Conservation (phyloP, 148 eudicot species). For the Pharnaceum exiguum region DNA sequence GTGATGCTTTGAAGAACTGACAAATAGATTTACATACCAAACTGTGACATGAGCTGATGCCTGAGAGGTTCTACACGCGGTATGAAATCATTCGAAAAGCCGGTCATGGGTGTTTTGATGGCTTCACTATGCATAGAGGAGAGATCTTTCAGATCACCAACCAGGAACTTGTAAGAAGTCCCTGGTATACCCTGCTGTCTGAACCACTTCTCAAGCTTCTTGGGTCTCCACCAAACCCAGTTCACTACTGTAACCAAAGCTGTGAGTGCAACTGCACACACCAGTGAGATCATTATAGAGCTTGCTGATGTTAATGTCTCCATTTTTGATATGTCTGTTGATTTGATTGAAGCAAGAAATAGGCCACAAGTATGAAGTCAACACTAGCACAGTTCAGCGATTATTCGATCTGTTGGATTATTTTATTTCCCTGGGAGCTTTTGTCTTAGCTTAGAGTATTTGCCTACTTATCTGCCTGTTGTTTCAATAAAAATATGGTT, state of each 20-base stretch:
- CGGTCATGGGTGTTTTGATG: not conserved
- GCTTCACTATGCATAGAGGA: constrained; percentile 2
- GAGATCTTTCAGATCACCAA: constrained; percentile 12
- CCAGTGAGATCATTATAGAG: not conserved
- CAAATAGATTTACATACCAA: constrained; percentile 1
- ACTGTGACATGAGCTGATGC: not conserved
- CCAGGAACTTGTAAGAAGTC: constrained; percentile 5
- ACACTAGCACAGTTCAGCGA: no score
- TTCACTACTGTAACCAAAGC: not conserved
- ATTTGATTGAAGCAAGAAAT: no score
- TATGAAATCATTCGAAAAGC: constrained; percentile 2
- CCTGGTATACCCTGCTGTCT: constrained; percentile 11
- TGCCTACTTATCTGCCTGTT: no score
- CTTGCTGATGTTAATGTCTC: not conserved
- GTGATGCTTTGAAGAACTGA: not conserved
- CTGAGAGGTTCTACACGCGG: constrained; percentile 11
- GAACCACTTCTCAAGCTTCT: constrained; percentile 16
- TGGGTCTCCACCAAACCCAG: constrained; percentile 22
- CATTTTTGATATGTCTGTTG: no score
- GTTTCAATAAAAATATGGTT: no score
- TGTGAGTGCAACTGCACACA: not conserved
- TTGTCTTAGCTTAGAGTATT: no score
- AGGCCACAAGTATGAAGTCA: no score
- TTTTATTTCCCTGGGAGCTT: no score
- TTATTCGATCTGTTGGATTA: no score